These are phyloP conservation scores for Wickerhamomyces sp. DNA, from an alignment of 1,139 yeast genomes.

Conservation along the genomic window DNA sequence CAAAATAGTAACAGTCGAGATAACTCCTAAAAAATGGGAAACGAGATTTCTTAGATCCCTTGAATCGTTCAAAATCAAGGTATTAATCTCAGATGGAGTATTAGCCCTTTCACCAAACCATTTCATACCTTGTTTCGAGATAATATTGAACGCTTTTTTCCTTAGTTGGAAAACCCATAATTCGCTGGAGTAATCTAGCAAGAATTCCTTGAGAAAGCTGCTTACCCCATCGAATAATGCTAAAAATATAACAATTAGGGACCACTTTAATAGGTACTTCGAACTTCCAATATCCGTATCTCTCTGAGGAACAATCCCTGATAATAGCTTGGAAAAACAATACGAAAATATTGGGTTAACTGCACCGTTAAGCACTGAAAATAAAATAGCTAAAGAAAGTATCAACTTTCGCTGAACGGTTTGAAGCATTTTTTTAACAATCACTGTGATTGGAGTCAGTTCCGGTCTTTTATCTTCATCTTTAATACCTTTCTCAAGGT, in stretches of 20 bases:
- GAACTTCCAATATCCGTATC: conserved; percentile 30
- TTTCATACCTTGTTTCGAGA: conserved; percentile 49
- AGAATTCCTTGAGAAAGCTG: conserved; percentile 45
- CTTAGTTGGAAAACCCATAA: conserved; percentile 60
- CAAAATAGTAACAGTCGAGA: conserved; percentile 49
- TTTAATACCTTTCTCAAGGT: conserved; percentile 7
- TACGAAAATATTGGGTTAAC: conserved; percentile 76
- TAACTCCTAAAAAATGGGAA: conserved; percentile 54
- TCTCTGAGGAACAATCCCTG: conserved; percentile 43
- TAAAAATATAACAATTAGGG: conserved; percentile 54
- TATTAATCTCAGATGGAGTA: conserved; percentile 54
- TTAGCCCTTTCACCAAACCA: conserved; percentile 45
- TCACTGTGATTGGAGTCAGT: conserved; percentile 29
- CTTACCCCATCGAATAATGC: conserved; percentile 59
- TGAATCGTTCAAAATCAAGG: conserved; percentile 73
- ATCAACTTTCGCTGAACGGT: conserved; percentile 34
- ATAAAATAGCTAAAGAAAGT: conserved; percentile 47
- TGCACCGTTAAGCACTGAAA: conserved; percentile 55
- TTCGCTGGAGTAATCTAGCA: conserved; percentile 61
- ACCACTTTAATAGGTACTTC: conserved; percentile 54
- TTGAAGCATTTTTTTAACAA: conserved; percentile 34
- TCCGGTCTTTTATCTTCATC: conserved; percentile 12
- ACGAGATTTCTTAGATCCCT: conserved; percentile 68
- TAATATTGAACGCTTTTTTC: conserved; percentile 39
- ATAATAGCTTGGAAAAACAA: conserved; percentile 64